These are phyloP conservation scores for Sanghuangporus weigelae DNA, from an alignment of 1,284 basidiomycete genomes.

Conservation along the genomic window DNA sequence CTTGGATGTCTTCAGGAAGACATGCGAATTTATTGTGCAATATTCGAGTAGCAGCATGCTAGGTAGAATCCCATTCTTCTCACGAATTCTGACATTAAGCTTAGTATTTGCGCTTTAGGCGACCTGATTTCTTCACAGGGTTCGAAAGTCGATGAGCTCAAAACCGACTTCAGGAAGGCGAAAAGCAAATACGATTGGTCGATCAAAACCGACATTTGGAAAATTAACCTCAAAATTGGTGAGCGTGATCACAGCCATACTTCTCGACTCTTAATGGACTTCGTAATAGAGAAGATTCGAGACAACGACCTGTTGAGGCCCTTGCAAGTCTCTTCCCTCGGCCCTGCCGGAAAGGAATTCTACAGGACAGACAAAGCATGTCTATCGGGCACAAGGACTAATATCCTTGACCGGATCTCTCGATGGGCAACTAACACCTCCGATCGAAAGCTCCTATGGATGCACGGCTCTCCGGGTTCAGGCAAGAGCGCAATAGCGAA, in stretches of 20 bases:
- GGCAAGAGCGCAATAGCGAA: constrained; percentile 12
- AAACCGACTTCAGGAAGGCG: neutral
- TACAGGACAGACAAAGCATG: neutral
- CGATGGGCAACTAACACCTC: neutral
- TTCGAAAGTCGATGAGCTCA: neutral
- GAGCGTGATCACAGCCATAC: neutral
- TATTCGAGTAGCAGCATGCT: neutral
- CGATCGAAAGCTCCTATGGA: neutral
- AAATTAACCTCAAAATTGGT: neutral
- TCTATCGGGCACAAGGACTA: neutral
- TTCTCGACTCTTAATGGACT: neutral
- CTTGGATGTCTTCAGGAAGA: neutral
- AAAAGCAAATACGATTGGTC: constrained; percentile 1
- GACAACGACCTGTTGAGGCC: neutral
- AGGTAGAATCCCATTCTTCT: neutral
- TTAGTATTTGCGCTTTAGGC: neutral
- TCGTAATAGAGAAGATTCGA: neutral
- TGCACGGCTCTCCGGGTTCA: constrained; percentile 5
- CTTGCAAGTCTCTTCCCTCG: neutral
- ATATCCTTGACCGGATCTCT: neutral
- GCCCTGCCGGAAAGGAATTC: neutral
- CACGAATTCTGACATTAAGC: neutral
- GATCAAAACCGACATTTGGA: neutral
- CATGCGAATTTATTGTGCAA: neutral
- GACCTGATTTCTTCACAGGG: neutral